A percentile compares a stretch with the other conserved stretches of the same genome.
phyloP scores from a whole-genome alignment of 2,329 filamentous ascomycete species.

The Apiospora aurea region DNA sequence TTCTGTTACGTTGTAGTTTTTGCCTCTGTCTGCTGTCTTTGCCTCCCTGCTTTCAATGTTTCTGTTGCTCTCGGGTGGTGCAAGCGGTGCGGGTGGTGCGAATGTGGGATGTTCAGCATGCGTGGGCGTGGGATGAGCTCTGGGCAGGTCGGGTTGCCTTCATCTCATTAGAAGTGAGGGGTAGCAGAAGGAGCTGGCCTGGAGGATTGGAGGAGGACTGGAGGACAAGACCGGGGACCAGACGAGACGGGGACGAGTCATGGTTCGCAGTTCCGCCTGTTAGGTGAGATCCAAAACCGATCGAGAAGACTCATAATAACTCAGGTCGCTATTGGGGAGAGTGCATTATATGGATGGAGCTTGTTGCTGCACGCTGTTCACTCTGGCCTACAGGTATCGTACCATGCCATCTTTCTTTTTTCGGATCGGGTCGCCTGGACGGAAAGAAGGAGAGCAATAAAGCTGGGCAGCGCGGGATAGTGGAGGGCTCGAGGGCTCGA shows the following conservation, averaged over 20 bases:
- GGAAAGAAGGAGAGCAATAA: neutral
- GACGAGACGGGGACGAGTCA: neutral
- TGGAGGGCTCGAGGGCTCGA: neutral
- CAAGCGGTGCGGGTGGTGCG: conserved; percentile 9
- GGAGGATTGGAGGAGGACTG: neutral
- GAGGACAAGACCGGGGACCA: conserved; percentile 5
- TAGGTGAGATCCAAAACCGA: neutral
- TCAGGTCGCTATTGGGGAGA: neutral
- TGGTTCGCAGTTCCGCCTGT: neutral
- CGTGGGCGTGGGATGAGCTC: neutral
- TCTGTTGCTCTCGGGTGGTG: neutral
- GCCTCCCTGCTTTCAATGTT: neutral
- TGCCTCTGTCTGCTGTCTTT: neutral
- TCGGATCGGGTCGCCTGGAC: neutral
- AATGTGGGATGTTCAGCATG: conserved; percentile 18
- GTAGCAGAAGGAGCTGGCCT: neutral
- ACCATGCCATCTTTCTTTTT: neutral
- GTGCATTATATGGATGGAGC: neutral
- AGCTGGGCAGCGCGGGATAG: neutral
- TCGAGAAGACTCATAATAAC: neutral
- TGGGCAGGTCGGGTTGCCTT: neutral
- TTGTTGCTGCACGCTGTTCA: neutral
- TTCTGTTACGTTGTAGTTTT: conserved; percentile 2
- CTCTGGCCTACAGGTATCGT: neutral
- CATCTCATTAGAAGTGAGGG: conserved; percentile 12